Base-by-base conservation (phyloP, 2,329 filamentous ascomycete species). In the Fusarium denticulatum region DNA sequence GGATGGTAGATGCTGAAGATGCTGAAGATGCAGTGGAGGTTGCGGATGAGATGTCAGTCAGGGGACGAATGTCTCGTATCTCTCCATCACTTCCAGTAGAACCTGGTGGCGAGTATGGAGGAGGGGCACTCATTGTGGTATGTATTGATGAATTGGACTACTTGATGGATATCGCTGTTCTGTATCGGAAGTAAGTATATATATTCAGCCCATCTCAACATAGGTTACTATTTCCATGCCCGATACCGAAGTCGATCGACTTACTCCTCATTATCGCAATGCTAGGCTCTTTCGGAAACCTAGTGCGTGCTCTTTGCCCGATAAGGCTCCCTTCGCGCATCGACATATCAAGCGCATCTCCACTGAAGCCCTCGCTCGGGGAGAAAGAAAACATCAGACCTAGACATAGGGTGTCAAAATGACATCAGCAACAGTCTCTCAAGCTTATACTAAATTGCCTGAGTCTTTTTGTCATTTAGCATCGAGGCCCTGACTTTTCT, bases 101-200 rank as follows among this genome's bases (percentile, higher is more conserved):
- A 12, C 28, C 28, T 15, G 34, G 36, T 20, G 55, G 66, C 11
- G 67, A 70, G 7, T 71, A 71, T 30, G 68, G 66, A 14, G 68
- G 68, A 47, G 68, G 68, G 22, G 49, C 49, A 47, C 50, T 22
- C 68, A 71, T 71, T 8, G 18, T 57, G 61, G 15, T 32, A 7
- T 26, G 26, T 39, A 11, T 22, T 13, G 18, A 24, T 40, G 36
- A 39, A 36, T 26, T n/a, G 26, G 42, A 16, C 28, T 40, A n/a
- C 13, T 24, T 32, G 24, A 26, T 26, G 26, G 2, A 18, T 20
- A 32, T 28, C 3, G 10, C 30, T 28, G n/a, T 2, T 15, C 18
- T 32, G 58, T 45, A 40, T 22, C 12, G 49, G 32, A 18, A 43
- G n/a, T 18, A 42, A 47, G 18, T 60, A 60, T 67, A 60, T 67